Evolutionary conservation across 805 yeast genomes (phyloP).

Genomic region (Cyberlindnera mycetangii): DNA sequence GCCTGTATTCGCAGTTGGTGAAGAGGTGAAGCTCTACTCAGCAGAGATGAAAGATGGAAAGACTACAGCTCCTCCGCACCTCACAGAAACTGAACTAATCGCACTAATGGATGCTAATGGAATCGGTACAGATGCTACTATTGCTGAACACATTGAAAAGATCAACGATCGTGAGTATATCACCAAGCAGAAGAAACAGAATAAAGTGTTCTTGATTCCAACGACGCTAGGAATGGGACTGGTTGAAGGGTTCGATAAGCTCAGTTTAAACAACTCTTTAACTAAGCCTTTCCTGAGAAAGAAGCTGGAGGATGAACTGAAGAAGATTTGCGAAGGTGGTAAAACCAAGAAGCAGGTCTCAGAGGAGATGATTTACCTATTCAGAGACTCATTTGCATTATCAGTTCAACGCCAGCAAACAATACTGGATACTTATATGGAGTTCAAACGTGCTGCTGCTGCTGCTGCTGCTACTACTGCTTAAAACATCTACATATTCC

Average conservation of each 20-base stretch:
- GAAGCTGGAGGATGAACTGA: slow-evolving; percentile 65
- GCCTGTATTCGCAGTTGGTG: slow-evolving; percentile 61
- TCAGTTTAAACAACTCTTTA: slow-evolving; percentile 71
- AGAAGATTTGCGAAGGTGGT: slow-evolving; percentile 64
- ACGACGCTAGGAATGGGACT: slow-evolving; percentile 81
- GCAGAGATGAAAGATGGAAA: slow-evolving; percentile 68
- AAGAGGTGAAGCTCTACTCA: slow-evolving; percentile 49
- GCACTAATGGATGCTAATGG: slow-evolving; percentile 96
- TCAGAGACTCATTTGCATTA: slow-evolving; percentile 56
- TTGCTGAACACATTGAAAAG: slow-evolving; percentile 94
- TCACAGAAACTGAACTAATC: slow-evolving; percentile 92
- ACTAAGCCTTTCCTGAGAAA: slow-evolving; percentile 88
- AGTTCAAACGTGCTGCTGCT: slow-evolving; percentile 17
- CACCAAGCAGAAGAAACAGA: slow-evolving; percentile 36
- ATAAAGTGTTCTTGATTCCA: slow-evolving; percentile 58
- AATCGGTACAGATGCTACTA: slow-evolving; percentile 98
- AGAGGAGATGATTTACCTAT: slow-evolving; percentile 50
- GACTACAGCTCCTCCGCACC: slow-evolving; percentile 75
- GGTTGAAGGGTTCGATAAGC: slow-evolving; percentile 81
- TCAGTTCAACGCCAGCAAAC: slow-evolving; percentile 40
- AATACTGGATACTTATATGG: slow-evolving; percentile 34
- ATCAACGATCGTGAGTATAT: slow-evolving; percentile 68
- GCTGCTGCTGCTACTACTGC: too few relatives aligned
- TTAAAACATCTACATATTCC: not conserved
- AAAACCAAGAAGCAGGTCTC: slow-evolving; percentile 52